Percentiles rank a stretch among this genome's conserved stretches.
phyloP scores from a whole-genome alignment of 2,329 filamentous ascomycete species.

The Chaetomiaceae sp. region DNA sequence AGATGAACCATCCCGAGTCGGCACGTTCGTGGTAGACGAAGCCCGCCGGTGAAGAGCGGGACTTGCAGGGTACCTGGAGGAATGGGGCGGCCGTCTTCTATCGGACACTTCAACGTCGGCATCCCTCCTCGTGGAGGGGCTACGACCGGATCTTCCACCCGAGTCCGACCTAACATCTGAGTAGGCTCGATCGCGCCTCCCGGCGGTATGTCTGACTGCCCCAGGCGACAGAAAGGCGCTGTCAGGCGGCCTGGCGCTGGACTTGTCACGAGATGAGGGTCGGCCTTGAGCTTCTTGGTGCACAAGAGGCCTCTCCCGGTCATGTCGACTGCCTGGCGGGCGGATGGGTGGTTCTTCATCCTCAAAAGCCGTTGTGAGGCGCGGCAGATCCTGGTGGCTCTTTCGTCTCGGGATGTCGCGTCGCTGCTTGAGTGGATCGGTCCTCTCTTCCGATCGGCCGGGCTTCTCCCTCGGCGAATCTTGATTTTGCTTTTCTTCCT shows the following conservation, averaged over 20 bases:
- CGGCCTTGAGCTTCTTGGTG: constrained; percentile 31
- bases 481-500: constrained; percentile 26
- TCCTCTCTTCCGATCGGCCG: constrained; percentile 27
- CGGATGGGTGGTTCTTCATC: constrained; percentile 27
- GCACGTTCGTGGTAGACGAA: constrained; percentile 20
- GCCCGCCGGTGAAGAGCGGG: constrained; percentile 33
- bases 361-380: constrained; percentile 40
- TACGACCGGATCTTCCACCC: constrained; percentile 12
- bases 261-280: constrained; percentile 29
- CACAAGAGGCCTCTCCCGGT: constrained; percentile 20
- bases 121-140: constrained; percentile 18
- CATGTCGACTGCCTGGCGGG: constrained; percentile 23
- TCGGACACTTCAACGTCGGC: constrained; percentile 17
- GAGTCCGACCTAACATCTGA: constrained; percentile 30
- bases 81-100: constrained; percentile 18
- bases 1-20: constrained; percentile 6
- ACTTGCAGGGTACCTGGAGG: constrained; percentile 18
- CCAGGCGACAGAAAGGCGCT: constrained; percentile 41
- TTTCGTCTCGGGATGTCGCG: constrained; percentile 31
- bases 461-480: constrained; percentile 27
- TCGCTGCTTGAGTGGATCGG: constrained; percentile 25
- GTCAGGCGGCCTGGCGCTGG: constrained; percentile 25
- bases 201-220: constrained; percentile 39
- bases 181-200: constrained; percentile 42
- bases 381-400: constrained; percentile 42